A percentile compares a stretch with the other conserved stretches of the same genome.
Conservation (phyloP, 2,329 filamentous ascomycete genomes). For the Lasiodiplodia gonubiensis region DNA sequence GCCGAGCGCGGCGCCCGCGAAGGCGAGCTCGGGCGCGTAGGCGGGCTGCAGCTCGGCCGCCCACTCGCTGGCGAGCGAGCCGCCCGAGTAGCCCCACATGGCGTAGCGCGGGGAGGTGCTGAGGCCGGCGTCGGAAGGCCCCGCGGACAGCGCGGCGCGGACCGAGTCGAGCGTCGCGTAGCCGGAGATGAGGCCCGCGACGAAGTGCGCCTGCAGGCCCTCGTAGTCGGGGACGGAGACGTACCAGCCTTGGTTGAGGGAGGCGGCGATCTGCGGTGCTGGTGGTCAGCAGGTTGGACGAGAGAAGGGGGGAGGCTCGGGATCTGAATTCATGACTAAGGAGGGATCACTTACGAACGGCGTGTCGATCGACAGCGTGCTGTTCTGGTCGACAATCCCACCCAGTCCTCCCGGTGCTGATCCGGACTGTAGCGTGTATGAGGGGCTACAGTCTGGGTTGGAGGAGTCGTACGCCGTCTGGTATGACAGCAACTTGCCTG, state of each 20-base stretch:
- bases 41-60: slow-evolving; percentile 36
- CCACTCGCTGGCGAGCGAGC: slow-evolving; percentile 36
- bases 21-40: slow-evolving; percentile 39
- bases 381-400: slow-evolving; percentile 13
- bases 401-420: background rate
- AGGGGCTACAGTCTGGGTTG: slow-evolving; percentile 30
- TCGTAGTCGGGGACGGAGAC: slow-evolving; percentile 38
- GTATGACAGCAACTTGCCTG: slow-evolving; percentile 31
- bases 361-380: slow-evolving; percentile 17
- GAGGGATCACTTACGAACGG: slow-evolving; percentile 1
- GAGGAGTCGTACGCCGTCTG: slow-evolving; percentile 34
- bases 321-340: too few species aligned
- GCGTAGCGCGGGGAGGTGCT: slow-evolving; percentile 20
- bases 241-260: slow-evolving; percentile 35
- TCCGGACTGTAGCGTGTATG: slow-evolving; percentile 30
- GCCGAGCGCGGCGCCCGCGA: slow-evolving; percentile 40
- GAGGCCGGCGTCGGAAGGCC: background rate
- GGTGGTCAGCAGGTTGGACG: too few species aligned
- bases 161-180: slow-evolving; percentile 38
- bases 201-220: slow-evolving; percentile 36
- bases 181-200: slow-evolving; percentile 34
- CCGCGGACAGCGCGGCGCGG: slow-evolving; percentile 33
- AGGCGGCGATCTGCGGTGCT: slow-evolving; percentile 21
- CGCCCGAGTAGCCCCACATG: slow-evolving; percentile 38
- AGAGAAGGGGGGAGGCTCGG: too few species aligned